Conservation (phyloP, 208 protist species). For the Trichomonas tenax region DNA sequence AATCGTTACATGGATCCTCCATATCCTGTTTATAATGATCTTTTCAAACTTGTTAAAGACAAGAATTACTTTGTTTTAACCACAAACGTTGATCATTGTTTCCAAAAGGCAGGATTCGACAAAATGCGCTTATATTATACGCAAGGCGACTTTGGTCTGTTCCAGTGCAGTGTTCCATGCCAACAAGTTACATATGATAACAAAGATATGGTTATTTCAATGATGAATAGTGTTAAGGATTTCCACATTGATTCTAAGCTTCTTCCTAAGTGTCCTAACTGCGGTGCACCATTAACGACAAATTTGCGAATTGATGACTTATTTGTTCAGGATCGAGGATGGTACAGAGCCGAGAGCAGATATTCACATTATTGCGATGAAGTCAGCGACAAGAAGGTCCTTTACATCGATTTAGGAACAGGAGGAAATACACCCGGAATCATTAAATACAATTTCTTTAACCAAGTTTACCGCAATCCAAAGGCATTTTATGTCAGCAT, state of each 20-base stretch:
- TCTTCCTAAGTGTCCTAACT: not conserved
- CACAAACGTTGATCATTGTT: not conserved
- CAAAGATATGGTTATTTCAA: not conserved
- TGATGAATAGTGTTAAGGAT: not conserved
- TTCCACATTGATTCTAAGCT: not conserved
- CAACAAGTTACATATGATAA: not conserved
- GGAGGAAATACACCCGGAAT: not conserved
- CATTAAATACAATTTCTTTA: not conserved
- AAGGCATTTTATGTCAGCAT: not conserved
- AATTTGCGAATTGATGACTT: not conserved
- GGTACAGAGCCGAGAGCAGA: not conserved
- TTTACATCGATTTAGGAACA: not conserved
- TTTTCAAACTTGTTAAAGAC: not conserved
- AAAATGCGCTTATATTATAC: not conserved
- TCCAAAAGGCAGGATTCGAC: not conserved
- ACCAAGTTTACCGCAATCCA: not conserved
- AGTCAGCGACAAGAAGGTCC: not conserved
- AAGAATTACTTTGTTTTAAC: not conserved
- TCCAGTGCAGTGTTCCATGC: not conserved
- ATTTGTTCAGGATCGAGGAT: not conserved
- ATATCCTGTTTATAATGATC: not conserved
- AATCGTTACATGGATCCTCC: not conserved
- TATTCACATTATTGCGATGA: not conserved
- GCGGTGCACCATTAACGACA: not conserved
- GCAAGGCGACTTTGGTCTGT: not conserved